phyloP scores from a whole-genome alignment of 768 basidiomycete genomes.

The Amanita phalloides region DNA sequence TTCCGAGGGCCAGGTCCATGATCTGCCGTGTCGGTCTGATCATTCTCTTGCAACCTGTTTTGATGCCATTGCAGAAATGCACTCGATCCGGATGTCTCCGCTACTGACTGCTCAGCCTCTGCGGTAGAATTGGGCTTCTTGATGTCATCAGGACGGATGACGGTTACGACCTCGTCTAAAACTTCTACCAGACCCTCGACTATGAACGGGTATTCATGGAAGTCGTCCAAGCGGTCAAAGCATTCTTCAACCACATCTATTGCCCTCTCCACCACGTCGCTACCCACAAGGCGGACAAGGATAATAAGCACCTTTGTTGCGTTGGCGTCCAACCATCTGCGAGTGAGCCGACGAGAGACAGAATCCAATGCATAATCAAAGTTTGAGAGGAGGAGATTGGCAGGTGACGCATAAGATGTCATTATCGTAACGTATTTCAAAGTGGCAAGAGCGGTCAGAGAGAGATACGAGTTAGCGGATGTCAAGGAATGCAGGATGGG shows the following conservation, averaged over 20 bases:
- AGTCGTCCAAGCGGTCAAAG: slow-evolving; percentile 93
- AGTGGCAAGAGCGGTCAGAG: slow-evolving; percentile 65
- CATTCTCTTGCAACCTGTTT: slow-evolving; percentile 27
- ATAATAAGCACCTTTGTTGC: slow-evolving; percentile 84
- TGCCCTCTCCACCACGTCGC: slow-evolving; percentile 78
- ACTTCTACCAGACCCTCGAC: slow-evolving; percentile 87
- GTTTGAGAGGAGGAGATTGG: slow-evolving; percentile 85
- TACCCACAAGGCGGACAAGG: slow-evolving; percentile 80
- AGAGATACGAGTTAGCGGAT: slow-evolving; percentile 56
- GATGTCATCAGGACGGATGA: slow-evolving; percentile 47
- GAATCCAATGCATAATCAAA: slow-evolving; percentile 95
- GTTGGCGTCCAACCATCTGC: slow-evolving; percentile 73
- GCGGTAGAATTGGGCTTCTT: slow-evolving; percentile 11
- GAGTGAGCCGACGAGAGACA: slow-evolving; percentile 73
- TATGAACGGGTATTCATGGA: slow-evolving; percentile 81
- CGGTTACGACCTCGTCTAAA: slow-evolving; percentile 73
- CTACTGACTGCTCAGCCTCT: slow-evolving; percentile 8
- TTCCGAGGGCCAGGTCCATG: slow-evolving; percentile 51
- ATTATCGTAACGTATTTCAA: slow-evolving; percentile 61
- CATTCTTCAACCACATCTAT: slow-evolving; percentile 96
- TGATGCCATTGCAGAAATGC: slow-evolving; percentile 59
- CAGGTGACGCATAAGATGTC: slow-evolving; percentile 81
- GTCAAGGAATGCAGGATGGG: slow-evolving; percentile 80
- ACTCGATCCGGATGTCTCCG: slow-evolving; percentile 20
- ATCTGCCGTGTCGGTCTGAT: slow-evolving; percentile 31